phyloP scores from a whole-genome alignment of 768 basidiomycete genomes.

The Amanita inopinata region DNA sequence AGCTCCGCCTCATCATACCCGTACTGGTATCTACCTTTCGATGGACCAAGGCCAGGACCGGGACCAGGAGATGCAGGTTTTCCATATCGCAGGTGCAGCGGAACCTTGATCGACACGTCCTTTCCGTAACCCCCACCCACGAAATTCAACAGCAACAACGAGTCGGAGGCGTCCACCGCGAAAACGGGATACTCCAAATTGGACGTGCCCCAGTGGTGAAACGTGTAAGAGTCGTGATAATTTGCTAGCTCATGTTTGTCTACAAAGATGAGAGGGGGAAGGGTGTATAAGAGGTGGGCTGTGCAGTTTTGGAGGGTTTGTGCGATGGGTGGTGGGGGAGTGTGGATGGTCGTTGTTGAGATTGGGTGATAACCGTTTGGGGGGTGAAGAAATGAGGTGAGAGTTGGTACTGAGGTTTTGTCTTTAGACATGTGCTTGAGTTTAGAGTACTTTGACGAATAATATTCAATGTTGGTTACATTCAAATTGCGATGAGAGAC shows the following conservation, averaged over 20 bases:
- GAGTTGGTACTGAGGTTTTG: too few relatives aligned
- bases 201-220: constrained; percentile 30
- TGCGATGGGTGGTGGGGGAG: constrained; percentile 8
- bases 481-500: too few relatives aligned
- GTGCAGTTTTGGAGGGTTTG: constrained; percentile 20
- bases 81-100: constrained; percentile 39
- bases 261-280: constrained; percentile 35
- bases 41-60: too few relatives aligned
- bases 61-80: constrained; percentile 17
- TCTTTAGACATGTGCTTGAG: too few relatives aligned
- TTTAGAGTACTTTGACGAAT: too few relatives aligned
- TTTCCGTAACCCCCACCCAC: constrained; percentile 6
- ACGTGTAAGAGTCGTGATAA: constrained; percentile 26
- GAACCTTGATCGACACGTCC: constrained; percentile 26
- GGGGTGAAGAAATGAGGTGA: constrained; percentile 22
- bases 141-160: constrained; percentile 20
- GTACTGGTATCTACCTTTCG: background rate
- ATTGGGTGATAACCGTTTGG: constrained; percentile 30
- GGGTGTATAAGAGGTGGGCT: constrained; percentile 27
- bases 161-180: constrained; percentile 21
- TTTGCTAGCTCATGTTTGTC: constrained; percentile 39
- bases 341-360: constrained; percentile 20
- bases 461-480: too few relatives aligned
- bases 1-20: constrained; percentile 18
- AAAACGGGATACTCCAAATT: constrained; percentile 37